Evolutionary conservation across 345 rosid species (phyloP), one percentile per base, ranked within the genome.

Genomic region (Salix arbutifolia): DNA sequence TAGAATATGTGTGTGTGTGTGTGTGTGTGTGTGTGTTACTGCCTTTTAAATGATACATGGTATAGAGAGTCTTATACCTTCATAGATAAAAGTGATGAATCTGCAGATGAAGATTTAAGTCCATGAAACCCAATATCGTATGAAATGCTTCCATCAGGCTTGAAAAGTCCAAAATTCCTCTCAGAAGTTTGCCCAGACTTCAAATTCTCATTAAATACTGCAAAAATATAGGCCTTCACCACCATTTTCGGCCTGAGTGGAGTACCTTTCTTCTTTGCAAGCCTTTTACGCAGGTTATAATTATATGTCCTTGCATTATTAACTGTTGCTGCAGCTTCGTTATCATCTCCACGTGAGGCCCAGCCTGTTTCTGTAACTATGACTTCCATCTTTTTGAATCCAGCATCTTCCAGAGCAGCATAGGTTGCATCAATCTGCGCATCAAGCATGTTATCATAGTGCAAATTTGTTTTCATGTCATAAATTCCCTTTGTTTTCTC

Each of bases 351-450:
- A 44, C 70, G 84, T 4, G 98, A 96, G 69, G 97, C 99, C 99
- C 99, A 93, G 16, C 99, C 99, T 13, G 98, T 96, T 82, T 96
- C 98, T 1, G 98, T 92, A 67, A 96, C 85, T 40, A 96, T 87
- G 69, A 96, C 94, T 85, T 94, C 97, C 97, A 92, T 94, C 87
- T 89, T 88, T 67, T 76, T 79, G 74, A 83, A 90, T 38, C 98
- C 99, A 68, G 97, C 95, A 79, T 90, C 88, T 73, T 89, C 86
- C 65, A 96, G 68, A 37, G 99, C 99, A 83, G 89, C 89, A 83
- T 96, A 96, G 33, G 99, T 87, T 0, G 98, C 99, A 85, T 96
- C 99, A 35, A 96, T 90, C 86, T 92, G 97, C 72, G 99, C 99
- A 86, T 96, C 99, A 72, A 96, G 97, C 97, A 96, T 88, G 85